Evolutionary conservation across 208 protist species (phyloP).

Genomic region (Acanthamoeba healyi): DNA sequence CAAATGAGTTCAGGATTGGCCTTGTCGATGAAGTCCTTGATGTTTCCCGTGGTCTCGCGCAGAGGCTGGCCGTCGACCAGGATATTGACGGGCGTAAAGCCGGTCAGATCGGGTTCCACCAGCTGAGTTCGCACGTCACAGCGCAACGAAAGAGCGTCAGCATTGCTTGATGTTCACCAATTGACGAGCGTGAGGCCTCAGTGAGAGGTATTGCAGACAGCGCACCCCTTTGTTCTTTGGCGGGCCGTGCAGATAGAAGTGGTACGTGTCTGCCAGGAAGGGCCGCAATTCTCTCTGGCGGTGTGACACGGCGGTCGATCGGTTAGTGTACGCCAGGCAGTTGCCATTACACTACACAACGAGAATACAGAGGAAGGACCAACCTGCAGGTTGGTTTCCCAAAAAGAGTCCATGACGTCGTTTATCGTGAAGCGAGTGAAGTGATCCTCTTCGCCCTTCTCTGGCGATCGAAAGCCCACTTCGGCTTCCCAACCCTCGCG

Average conservation of each 20-base stretch:
- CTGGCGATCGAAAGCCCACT: not conserved
- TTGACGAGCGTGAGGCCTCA: too few species aligned
- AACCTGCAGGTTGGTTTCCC: not conserved
- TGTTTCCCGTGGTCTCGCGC: not conserved
- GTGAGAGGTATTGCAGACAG: not conserved
- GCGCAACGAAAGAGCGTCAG: not conserved
- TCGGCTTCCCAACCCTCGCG: not conserved
- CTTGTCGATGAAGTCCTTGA: conserved; percentile 29
- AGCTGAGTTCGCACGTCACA: too few species aligned
- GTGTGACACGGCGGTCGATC: not conserved
- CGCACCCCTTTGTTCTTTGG: not conserved
- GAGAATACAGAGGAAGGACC: too few species aligned
- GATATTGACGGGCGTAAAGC: not conserved
- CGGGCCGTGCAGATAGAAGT: conserved; percentile 49
- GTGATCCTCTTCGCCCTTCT: not conserved
- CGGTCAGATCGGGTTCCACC: not conserved
- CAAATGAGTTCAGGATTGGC: not conserved
- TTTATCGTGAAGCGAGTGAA: conserved; percentile 9
- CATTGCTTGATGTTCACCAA: not conserved
- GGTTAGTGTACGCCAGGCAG: too few species aligned
- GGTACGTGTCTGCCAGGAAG: conserved; percentile 44
- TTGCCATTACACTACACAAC: too few species aligned
- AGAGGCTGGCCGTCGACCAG: not conserved
- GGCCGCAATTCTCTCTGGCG: not conserved
- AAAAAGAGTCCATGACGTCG: not conserved